These are phyloP conservation scores for Lolium rigidum DNA, from an alignment of 176 grass and related monocot species.

Conservation along the genomic window DNA sequence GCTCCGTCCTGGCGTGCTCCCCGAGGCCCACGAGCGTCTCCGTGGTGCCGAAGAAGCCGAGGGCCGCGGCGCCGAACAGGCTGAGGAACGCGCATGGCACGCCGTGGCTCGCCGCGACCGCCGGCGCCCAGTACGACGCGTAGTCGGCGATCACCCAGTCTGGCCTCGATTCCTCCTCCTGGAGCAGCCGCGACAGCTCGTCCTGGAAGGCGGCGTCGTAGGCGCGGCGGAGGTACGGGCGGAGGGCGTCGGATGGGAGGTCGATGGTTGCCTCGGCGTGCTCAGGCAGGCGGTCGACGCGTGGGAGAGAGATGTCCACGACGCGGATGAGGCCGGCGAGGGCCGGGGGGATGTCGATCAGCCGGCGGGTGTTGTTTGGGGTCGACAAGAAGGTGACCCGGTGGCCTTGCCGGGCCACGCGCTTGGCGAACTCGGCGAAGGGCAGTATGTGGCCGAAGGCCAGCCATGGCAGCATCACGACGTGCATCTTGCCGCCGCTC, in stretches of 20 bases:
- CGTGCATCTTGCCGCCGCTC: slow-evolving; percentile 43
- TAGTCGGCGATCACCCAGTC: slow-evolving; percentile 77
- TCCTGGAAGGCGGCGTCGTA: slow-evolving; percentile 48
- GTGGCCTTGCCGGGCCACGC: slow-evolving; percentile 54
- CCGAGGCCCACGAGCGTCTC: slow-evolving; percentile 4
- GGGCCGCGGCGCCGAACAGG: slow-evolving; percentile 36
- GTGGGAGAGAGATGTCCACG: slow-evolving; percentile 37
- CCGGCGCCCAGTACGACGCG: slow-evolving; percentile 54
- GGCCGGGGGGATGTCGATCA: slow-evolving; percentile 37
- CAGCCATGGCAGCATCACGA: slow-evolving; percentile 76
- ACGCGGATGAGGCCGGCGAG: slow-evolving; percentile 47
- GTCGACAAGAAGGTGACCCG: slow-evolving; percentile 63
- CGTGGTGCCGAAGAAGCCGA: slow-evolving; percentile 42
- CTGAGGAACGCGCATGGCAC: slow-evolving; percentile 64
- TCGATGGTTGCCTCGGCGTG: slow-evolving; percentile 58
- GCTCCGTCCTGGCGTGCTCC: slow-evolving; percentile 4
- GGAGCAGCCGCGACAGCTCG: slow-evolving; percentile 35
- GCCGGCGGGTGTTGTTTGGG: slow-evolving; percentile 54
- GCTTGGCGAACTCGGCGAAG: slow-evolving; percentile 62
- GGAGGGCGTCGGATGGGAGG: slow-evolving; percentile 58
- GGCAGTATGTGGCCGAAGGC: slow-evolving; percentile 76
- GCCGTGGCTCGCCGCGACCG: slow-evolving; percentile 40
- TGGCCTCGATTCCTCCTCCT: not conserved
- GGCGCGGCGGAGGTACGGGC: slow-evolving; percentile 44
- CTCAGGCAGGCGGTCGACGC: slow-evolving; percentile 39